phyloP scores from a whole-genome alignment of 371 early-diverging fungal species.

The Nematocida ausubeli region DNA sequence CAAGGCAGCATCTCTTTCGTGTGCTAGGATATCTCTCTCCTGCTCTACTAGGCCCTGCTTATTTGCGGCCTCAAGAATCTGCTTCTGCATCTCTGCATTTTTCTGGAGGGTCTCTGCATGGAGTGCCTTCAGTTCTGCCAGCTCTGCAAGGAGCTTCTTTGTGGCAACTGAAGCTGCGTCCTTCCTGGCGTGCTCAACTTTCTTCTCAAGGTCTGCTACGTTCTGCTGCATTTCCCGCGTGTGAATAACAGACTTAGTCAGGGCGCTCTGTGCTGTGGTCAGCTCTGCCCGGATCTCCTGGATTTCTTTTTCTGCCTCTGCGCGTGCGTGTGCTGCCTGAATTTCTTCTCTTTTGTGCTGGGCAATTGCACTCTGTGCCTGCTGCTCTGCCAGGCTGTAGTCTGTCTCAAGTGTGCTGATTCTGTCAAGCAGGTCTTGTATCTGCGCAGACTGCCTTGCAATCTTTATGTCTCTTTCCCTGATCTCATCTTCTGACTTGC shows the following conservation, averaged over 20 bases:
- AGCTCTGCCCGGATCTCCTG: slow-evolving; percentile 41
- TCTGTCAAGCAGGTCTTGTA: slow-evolving; percentile 70
- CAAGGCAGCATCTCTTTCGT: slow-evolving; percentile 65
- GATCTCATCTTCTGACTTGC: slow-evolving; percentile 74
- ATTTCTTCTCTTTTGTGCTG: slow-evolving; percentile 11
- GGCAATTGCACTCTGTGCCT: slow-evolving; percentile 75
- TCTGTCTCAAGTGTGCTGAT: slow-evolving; percentile 73
- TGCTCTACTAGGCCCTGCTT: slow-evolving; percentile 67
- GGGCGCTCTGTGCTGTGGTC: slow-evolving; percentile 25
- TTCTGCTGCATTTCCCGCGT: slow-evolving; percentile 66
- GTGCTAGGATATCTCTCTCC: slow-evolving; percentile 69
- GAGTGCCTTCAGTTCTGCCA: slow-evolving; percentile 16
- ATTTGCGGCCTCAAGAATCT: slow-evolving; percentile 68
- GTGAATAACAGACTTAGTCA: neutral
- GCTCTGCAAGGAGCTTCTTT: slow-evolving; percentile 8
- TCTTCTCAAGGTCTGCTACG: slow-evolving; percentile 70
- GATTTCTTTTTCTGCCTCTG: neutral
- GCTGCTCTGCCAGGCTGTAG: slow-evolving; percentile 71
- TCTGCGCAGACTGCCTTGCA: slow-evolving; percentile 80
- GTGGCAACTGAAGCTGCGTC: slow-evolving; percentile 10
- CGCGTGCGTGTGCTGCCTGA: slow-evolving; percentile 4
- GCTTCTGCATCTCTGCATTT: slow-evolving; percentile 69
- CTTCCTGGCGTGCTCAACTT: slow-evolving; percentile 64
- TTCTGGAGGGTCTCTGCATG: slow-evolving; percentile 60
- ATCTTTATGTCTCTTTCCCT: slow-evolving; percentile 77